phyloP scores from a whole-genome alignment of 2,329 filamentous ascomycete species.

The Thelonectria blattea region DNA sequence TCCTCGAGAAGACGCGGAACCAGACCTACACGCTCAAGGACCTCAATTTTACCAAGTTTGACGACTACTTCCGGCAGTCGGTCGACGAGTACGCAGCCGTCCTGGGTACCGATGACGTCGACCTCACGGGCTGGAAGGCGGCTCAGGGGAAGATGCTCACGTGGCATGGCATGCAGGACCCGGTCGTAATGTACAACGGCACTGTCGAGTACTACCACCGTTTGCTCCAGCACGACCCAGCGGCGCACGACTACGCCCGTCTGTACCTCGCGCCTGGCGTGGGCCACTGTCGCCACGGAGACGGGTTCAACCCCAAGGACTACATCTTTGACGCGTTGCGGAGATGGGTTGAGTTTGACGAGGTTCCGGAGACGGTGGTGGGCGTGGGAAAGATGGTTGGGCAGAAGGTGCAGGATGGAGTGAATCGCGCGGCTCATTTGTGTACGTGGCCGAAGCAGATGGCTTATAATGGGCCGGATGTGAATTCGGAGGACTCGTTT shows the following conservation, averaged over 20 bases:
- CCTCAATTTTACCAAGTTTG: constrained; percentile 1
- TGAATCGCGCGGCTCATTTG: not conserved
- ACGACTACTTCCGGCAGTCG: constrained; percentile 18
- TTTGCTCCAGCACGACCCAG: not conserved
- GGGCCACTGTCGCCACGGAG: constrained; percentile 15
- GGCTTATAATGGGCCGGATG: constrained; percentile 6
- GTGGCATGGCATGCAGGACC: constrained; percentile 30
- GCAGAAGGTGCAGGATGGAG: not conserved
- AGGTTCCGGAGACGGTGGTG: constrained; percentile 19
- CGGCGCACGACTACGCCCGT: constrained; percentile 20
- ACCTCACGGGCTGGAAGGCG: constrained; percentile 23
- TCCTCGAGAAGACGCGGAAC: constrained; percentile 1
- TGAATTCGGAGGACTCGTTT: constrained; percentile 13
- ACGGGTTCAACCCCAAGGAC: constrained; percentile 18
- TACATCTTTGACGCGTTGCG: constrained; percentile 15
- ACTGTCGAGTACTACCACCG: constrained; percentile 24
- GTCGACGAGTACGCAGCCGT: constrained; percentile 25
- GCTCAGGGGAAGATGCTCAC: constrained; percentile 26
- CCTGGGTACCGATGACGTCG: constrained; percentile 23
- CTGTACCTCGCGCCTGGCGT: constrained; percentile 28
- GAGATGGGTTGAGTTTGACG: constrained; percentile 24
- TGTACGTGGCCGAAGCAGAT: constrained; percentile 23
- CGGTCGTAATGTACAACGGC: constrained; percentile 17
- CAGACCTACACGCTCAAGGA: not conserved
- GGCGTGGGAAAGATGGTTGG: constrained; percentile 6